phyloP scores from a whole-genome alignment of 31 red algal genomes.

The Odonthalia washingtoniensis region DNA sequence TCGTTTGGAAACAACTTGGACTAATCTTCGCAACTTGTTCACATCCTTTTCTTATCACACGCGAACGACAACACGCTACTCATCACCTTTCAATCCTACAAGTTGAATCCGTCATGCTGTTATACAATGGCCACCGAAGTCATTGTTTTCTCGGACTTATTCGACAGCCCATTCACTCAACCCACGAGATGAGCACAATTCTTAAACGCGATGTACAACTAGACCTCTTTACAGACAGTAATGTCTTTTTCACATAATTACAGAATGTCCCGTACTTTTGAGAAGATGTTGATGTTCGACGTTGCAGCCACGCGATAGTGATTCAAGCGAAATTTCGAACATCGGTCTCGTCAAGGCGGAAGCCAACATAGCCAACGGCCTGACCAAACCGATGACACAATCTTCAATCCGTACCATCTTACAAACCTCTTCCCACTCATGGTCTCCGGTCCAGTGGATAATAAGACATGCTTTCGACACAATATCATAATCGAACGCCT shows the following conservation, averaged over 20 bases:
- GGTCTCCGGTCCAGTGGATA: no score
- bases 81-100: slow-evolving; percentile 36
- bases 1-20: slow-evolving; percentile 47
- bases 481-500: no score
- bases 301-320: no score
- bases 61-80: not conserved
- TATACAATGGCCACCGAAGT: slow-evolving; percentile 48
- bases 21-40: slow-evolving; percentile 32
- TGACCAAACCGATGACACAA: no score
- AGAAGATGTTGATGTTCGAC: no score
- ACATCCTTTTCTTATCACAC: slow-evolving; percentile 21
- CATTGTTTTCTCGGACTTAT: slow-evolving; percentile 51
- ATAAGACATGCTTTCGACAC: no score
- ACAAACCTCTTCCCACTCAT: no score
- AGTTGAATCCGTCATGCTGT: not conserved
- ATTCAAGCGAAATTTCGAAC: no score
- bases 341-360: slow-evolving; percentile 30
- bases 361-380: slow-evolving; percentile 10
- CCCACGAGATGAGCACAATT: not conserved
- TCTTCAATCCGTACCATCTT: no score
- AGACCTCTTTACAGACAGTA: slow-evolving; percentile 14
- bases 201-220: not conserved
- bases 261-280: no score
- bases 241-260: slow-evolving; percentile 13
- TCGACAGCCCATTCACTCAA: not conserved